Conservation (phyloP, 2,329 filamentous ascomycete species). For the Alternaria brassicicola region DNA sequence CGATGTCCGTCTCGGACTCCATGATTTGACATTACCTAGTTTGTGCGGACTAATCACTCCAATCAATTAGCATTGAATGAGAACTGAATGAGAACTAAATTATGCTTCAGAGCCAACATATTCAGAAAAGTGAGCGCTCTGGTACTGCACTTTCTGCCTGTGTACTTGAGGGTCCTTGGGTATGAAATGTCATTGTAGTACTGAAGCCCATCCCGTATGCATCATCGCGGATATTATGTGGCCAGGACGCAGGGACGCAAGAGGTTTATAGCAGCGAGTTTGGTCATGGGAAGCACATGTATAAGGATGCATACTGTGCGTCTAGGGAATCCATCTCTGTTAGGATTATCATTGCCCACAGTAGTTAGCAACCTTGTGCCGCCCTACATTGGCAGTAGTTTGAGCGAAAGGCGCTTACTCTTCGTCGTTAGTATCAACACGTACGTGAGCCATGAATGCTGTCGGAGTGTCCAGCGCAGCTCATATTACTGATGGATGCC, state of each 20-base stretch:
- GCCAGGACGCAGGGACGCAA: background rate
- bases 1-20: background rate
- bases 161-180: background rate
- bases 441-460: background rate
- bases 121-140: background rate
- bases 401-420: background rate
- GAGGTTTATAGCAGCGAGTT: background rate
- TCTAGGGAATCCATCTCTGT: background rate
- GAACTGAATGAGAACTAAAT: no score
- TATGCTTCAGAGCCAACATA: no score
- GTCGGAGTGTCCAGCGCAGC: background rate
- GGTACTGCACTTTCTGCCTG: background rate
- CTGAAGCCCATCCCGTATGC: background rate
- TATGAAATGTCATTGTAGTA: background rate
- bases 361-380: background rate
- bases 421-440: background rate
- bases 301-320: no score
- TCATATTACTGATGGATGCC: background rate
- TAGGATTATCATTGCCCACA: background rate
- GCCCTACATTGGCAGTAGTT: background rate
- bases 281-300: no score
- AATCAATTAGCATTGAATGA: background rate
- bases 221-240: background rate
- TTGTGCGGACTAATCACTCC: background rate
- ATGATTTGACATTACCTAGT: background rate